A percentile compares a stretch with the other conserved stretches of the same genome.
Conservation (phyloP, 2,329 filamentous ascomycete genomes). For the Geoglossum cookeanum region DNA sequence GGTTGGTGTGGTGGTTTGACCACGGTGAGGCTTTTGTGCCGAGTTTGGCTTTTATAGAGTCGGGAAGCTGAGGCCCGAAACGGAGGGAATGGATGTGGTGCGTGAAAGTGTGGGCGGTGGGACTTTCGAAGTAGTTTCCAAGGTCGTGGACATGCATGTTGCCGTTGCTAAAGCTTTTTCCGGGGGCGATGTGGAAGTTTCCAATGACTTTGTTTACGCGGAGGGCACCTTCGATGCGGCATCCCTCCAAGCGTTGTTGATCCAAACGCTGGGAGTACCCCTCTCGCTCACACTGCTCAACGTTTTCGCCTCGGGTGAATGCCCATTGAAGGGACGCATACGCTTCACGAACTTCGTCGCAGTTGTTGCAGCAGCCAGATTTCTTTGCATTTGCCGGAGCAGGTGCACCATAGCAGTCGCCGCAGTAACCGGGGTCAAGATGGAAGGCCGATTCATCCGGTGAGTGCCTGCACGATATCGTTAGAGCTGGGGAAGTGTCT, state of each 20-base stretch:
- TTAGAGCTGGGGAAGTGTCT: background rate
- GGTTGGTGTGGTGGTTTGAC: slow-evolving; percentile 85
- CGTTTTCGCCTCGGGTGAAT: slow-evolving; percentile 76
- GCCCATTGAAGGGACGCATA: slow-evolving; percentile 84
- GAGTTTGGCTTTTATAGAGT: slow-evolving; percentile 43
- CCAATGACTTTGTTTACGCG: slow-evolving; percentile 97
- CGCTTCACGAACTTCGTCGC: slow-evolving; percentile 87
- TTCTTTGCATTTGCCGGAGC: slow-evolving; percentile 54
- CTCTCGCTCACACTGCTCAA: slow-evolving; percentile 89
- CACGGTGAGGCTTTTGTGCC: slow-evolving; percentile 39
- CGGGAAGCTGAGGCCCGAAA: slow-evolving; percentile 81
- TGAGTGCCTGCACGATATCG: slow-evolving; percentile 32
- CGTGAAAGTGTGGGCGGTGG: slow-evolving; percentile 66
- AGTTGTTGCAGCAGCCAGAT: slow-evolving; percentile 88
- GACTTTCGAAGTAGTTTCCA: slow-evolving; percentile 76
- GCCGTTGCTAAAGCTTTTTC: slow-evolving; percentile 85
- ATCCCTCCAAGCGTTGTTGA: slow-evolving; percentile 76
- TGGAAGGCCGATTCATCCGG: slow-evolving; percentile 52
- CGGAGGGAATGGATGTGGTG: slow-evolving; percentile 77
- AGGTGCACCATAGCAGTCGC: slow-evolving; percentile 73
- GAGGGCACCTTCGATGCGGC: slow-evolving; percentile 77
- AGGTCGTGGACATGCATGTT: slow-evolving; percentile 97
- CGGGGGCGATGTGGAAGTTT: slow-evolving; percentile 96
- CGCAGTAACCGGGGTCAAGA: slow-evolving; percentile 82
- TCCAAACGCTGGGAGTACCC: slow-evolving; percentile 83